Conservation (phyloP, 1,284 basidiomycete species). For the Tetrapyrgos nigripes region DNA sequence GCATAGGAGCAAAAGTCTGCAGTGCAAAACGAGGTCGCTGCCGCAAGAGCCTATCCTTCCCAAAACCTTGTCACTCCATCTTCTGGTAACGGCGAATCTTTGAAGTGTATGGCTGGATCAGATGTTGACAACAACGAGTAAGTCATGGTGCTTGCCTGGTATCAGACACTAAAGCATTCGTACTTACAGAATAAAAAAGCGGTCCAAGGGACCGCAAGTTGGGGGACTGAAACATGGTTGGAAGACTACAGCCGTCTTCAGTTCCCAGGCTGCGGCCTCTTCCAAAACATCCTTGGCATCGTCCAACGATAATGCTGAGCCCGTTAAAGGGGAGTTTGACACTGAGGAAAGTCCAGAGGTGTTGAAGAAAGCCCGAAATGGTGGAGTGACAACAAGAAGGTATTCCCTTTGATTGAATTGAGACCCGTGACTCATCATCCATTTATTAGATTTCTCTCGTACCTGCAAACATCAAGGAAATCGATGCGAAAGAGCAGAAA, state of each 20-base stretch:
- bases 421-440: too few relatives aligned
- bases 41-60: neutral
- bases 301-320: neutral
- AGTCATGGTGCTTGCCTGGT: too few relatives aligned
- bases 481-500: neutral
- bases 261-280: neutral
- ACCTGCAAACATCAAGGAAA: too few relatives aligned
- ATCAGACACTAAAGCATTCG: too few relatives aligned
- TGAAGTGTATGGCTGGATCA: too few relatives aligned
- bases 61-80: neutral
- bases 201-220: neutral
- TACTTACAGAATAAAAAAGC: neutral
- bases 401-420: too few relatives aligned
- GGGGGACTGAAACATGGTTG: neutral
- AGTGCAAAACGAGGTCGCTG: neutral
- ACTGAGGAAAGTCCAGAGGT: neutral
- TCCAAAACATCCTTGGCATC: neutral
- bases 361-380: neutral
- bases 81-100: too few relatives aligned
- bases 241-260: neutral
- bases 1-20: neutral
- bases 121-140: too few relatives aligned
- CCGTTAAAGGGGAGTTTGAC: neutral
- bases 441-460: too few relatives aligned
- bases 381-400: neutral